These are phyloP conservation scores for Fusarium lyarnte DNA, from an alignment of 2,329 filamentous ascomycete genomes.

Conservation along the genomic window DNA sequence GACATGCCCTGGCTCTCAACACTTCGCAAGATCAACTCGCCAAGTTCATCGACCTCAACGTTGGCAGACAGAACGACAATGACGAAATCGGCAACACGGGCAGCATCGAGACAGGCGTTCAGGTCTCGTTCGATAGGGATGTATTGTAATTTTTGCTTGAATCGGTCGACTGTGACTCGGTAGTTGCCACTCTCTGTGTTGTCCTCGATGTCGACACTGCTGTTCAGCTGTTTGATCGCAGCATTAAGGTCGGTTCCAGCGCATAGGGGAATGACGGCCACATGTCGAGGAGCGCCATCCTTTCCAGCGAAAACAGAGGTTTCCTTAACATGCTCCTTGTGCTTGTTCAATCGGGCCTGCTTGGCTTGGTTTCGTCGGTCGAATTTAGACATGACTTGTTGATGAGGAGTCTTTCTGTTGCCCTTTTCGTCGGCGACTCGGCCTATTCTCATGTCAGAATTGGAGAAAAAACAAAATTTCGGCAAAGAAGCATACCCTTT, in stretches of 20 bases:
- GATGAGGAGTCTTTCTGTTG: conserved; percentile 86
- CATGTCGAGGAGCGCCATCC: conserved; percentile 86
- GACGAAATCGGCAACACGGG: conserved; percentile 90
- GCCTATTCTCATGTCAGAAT: conserved; percentile 59
- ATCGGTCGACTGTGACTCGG: conserved; percentile 81
- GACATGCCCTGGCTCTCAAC: conserved; percentile 96
- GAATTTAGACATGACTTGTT: conserved; percentile 97
- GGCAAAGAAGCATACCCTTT: conserved; percentile 71
- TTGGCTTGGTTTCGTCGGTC: conserved; percentile 94
- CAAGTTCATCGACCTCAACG: conserved; percentile 84
- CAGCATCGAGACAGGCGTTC: conserved; percentile 82
- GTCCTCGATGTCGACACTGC: conserved; percentile 80
- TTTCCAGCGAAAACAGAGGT: conserved; percentile 85
- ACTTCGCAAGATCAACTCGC: conserved; percentile 84
- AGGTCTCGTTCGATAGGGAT: conserved; percentile 78
- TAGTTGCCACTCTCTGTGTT: conserved; percentile 68
- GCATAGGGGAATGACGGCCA: conserved; percentile 88
- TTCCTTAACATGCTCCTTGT: conserved; percentile 82
- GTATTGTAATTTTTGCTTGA: conserved; percentile 95
- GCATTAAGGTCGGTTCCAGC: conserved; percentile 72
- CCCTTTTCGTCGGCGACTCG: conserved; percentile 80
- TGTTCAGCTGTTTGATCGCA: conserved; percentile 77
- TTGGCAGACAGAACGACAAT: conserved; percentile 84
- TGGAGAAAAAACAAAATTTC: not conserved
- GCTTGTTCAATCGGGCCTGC: conserved; percentile 85